Percentiles rank a stretch among this genome's conserved stretches.
Evolutionary conservation across 2,329 filamentous ascomycete species (phyloP).

Genomic region (Botrytis fabae): DNA sequence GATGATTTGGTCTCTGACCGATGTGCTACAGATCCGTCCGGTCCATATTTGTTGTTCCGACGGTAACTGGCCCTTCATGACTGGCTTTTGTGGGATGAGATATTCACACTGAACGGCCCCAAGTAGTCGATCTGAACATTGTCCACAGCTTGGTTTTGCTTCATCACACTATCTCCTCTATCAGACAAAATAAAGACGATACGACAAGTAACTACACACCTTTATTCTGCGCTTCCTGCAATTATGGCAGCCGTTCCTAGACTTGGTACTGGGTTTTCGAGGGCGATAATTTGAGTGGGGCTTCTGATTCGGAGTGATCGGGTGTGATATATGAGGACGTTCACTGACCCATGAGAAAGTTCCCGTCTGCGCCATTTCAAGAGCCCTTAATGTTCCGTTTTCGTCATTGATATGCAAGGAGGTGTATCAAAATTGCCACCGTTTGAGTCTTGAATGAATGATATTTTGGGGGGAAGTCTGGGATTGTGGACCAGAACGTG

Average conservation of each 20-base stretch:
- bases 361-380: background rate
- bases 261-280: conserved; percentile 18
- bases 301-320: background rate
- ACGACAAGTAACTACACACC: background rate
- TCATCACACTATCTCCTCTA: conserved; percentile 19
- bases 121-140: conserved; percentile 2
- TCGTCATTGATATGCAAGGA: background rate
- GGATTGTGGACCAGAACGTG: background rate
- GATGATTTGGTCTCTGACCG: conserved; percentile 6
- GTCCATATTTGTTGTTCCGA: background rate
- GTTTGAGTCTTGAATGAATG: background rate
- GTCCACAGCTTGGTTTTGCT: conserved; percentile 12
- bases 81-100: background rate
- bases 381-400: background rate
- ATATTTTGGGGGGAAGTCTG: background rate
- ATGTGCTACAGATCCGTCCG: background rate
- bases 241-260: conserved; percentile 16
- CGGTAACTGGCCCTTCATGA: background rate
- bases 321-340: background rate
- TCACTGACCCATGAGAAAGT: conserved; percentile 9
- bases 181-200: background rate
- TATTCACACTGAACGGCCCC: background rate
- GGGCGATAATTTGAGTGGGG: background rate
- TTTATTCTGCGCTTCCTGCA: conserved; percentile 22
- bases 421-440: background rate